Evolutionary conservation across 441 rosid genomes (phyloP).

Genomic region (Codiaeum variegatum): DNA sequence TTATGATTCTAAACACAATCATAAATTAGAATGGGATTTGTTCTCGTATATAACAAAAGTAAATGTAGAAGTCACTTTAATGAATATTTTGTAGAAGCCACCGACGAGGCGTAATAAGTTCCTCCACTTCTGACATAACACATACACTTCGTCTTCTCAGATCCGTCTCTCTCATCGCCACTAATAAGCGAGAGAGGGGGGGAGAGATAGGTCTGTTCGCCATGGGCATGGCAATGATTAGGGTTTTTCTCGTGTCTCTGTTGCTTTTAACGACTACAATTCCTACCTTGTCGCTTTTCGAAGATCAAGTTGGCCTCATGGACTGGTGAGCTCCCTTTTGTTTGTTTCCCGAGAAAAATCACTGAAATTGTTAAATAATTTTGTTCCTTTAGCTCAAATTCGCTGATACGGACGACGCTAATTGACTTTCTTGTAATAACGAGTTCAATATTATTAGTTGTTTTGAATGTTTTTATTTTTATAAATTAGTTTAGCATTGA

Average conservation of each 20-base stretch:
- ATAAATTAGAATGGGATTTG: too few relatives aligned
- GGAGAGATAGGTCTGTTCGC: constrained; percentile 9
- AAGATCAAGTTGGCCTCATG: constrained; percentile 97
- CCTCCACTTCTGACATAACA: background rate
- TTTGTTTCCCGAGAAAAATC: background rate
- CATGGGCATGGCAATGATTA: constrained; percentile 59
- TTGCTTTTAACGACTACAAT: constrained; percentile 37
- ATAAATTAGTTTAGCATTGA: background rate
- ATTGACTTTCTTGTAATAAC: constrained; percentile 9
- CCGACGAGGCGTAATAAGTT: constrained; percentile 6
- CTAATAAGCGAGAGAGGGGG: background rate
- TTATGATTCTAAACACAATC: too few relatives aligned
- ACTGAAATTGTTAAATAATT: background rate
- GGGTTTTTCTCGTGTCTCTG: constrained; percentile 35
- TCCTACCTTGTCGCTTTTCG: constrained; percentile 60
- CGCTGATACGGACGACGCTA: background rate
- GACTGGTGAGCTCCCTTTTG: constrained; percentile 58
- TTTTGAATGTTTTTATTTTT: background rate
- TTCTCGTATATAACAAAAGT: too few relatives aligned
- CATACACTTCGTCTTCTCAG: constrained; percentile 23
- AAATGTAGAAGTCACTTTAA: too few relatives aligned
- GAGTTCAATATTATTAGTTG: background rate
- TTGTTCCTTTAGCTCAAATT: background rate
- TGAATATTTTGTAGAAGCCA: constrained; percentile 19
- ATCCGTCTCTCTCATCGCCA: constrained; percentile 26